phyloP scores from a whole-genome alignment of 192 early-diverging fungal genomes.

The Spizellomyces punctatus region DNA sequence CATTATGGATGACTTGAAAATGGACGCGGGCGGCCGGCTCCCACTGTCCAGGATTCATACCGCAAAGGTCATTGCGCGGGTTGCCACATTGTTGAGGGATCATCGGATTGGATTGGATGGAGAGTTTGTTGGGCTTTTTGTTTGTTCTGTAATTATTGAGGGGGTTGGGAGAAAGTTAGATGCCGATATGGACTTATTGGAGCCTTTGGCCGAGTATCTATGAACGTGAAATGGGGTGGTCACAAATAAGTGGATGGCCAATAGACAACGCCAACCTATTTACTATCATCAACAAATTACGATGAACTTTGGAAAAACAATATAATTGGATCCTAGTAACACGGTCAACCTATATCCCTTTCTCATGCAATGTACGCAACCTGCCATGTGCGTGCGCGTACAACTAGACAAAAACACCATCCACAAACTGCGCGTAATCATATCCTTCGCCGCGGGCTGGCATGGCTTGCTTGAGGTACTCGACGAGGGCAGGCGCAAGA shows the following conservation, averaged over 20 bases:
- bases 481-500: conserved; percentile 72
- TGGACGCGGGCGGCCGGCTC: conserved; percentile 58
- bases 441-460: conserved; percentile 71
- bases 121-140: conserved; percentile 88
- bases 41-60: conserved; percentile 79
- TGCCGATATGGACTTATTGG: conserved; percentile 86
- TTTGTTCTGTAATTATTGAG: conserved; percentile 88
- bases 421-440: conserved; percentile 77
- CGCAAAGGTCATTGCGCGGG: conserved; percentile 70
- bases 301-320: no score
- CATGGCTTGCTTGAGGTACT: conserved; percentile 75
- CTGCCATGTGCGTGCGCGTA: no score
- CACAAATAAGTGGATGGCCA: no score
- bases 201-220: conserved; percentile 41
- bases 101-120: conserved; percentile 92
- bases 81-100: conserved; percentile 77
- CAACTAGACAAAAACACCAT: conserved; percentile 55
- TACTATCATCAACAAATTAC: no score
- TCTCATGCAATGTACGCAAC: no score
- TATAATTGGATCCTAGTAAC: no score
- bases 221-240: background rate
- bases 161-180: conserved; percentile 89
- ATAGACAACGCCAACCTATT: no score
- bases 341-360: no score
- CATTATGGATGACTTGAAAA: conserved; percentile 70